Evolutionary conservation across 1,284 basidiomycete species (phyloP).

Genomic region (Cryptococcus maquisensis): DNA sequence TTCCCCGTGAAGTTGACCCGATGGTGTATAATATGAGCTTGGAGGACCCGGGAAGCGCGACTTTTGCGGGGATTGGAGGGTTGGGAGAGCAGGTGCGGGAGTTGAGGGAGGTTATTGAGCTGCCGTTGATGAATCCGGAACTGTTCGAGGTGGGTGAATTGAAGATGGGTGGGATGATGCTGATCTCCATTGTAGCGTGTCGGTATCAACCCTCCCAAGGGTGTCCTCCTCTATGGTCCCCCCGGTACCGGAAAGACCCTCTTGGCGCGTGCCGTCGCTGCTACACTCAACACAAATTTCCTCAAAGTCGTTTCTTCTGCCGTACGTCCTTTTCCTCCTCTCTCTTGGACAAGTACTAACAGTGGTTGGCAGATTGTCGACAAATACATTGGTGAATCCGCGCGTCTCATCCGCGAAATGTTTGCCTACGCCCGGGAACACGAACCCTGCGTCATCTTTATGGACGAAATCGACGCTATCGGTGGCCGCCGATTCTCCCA

Average conservation of each 20-base stretch:
- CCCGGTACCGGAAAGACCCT: constrained; percentile 96
- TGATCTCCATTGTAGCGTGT: constrained; percentile 58
- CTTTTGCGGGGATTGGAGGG: constrained; percentile 96
- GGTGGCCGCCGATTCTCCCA: constrained; percentile 96
- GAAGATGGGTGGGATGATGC: not conserved
- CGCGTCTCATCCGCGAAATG: constrained; percentile 93
- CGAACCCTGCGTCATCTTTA: constrained; percentile 75
- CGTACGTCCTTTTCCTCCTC: constrained; percentile 27
- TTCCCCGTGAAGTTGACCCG: constrained; percentile 96
- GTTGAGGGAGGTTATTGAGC: constrained; percentile 93
- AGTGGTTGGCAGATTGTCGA: constrained; percentile 70
- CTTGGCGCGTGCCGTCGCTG: constrained; percentile 90
- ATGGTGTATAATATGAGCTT: constrained; percentile 99
- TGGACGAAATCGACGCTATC: constrained; percentile 93
- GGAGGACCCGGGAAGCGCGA: constrained; percentile 92
- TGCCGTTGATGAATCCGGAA: constrained; percentile 92
- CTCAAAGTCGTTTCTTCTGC: constrained; percentile 98
- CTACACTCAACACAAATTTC: constrained; percentile 94
- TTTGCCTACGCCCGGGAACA: constrained; percentile 96
- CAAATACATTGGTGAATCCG: constrained; percentile 99
- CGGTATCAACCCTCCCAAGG: constrained; percentile 94
- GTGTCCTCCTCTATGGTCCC: constrained; percentile 94
- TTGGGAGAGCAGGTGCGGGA: constrained; percentile 95
- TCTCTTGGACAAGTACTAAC: not conserved
- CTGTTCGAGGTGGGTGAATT: constrained; percentile 59